Base-by-base conservation (phyloP, 306 rosid species). In the Oemleria cerasiformis region DNA sequence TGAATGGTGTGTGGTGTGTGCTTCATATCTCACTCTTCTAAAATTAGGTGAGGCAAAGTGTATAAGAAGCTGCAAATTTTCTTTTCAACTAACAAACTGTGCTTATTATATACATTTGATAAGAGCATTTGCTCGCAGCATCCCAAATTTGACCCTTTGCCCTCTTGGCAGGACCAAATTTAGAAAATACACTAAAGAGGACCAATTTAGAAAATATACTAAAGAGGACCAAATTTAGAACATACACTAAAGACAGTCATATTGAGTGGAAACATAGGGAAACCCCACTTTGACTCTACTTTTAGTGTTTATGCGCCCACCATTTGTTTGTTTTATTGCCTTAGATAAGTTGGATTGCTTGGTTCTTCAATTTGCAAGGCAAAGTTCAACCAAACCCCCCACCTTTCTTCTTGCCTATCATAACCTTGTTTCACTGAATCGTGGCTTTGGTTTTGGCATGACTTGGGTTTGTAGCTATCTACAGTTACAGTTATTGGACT, bases 241-340 rank as follows among this genome's bases (percentile, higher is more conserved):
- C 43, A 30, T 30, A 30, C 3, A 74, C 44, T 45, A 50, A 25
- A 67, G 74, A 76, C 77, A 5, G 38, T 19, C 69, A 77, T 25
- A 8, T 53, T 78, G 17, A 79, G 89, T 85, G 92, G 89, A 80
- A 9, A 78, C 83, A 88, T 76, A 84, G 65, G 74, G 23, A 80
- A 71, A 73, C 36, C 48, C 83, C 84, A 87, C 90, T 85, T 77
- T 64, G 50, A 49, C 11, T 68, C 48, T 38, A 30, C 3, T 30
- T 30, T 30, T 30, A 30, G 36, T 30, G 36, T 30, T 30, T 30
- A 30, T 3, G 36, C 36, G 36, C 3, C 36, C 36, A 2, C 36
- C 36, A 30, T 30, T 0, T 30, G 36, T 30, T 30, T 30, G 36
- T 30, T 30, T 30, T 1, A 30, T 30, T 30, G 36, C 36, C 36